Conservation (phyloP, 2,329 filamentous ascomycete species). For the Colletotrichum phormii region DNA sequence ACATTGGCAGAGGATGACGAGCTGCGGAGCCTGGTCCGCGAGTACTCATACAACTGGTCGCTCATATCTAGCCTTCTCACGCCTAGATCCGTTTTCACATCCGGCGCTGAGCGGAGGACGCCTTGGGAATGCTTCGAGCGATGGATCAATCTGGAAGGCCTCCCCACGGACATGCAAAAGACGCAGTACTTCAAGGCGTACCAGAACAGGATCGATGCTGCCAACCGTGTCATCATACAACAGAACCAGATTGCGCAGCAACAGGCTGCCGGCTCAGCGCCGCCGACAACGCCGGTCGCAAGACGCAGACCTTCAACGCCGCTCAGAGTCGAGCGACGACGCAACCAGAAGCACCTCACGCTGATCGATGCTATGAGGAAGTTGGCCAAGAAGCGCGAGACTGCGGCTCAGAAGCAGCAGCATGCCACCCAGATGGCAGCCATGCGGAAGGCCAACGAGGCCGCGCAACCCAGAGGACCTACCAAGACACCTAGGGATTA, state of each 20-base stretch:
- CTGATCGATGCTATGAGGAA: slow-evolving; percentile 97
- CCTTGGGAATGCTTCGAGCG: slow-evolving; percentile 99
- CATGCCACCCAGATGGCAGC: slow-evolving; percentile 82
- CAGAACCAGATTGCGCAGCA: slow-evolving; percentile 62
- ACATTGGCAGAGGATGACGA: slow-evolving; percentile 91
- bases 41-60: slow-evolving; percentile 98
- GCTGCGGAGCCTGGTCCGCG: slow-evolving; percentile 83
- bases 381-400: slow-evolving; percentile 92
- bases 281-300: slow-evolving; percentile 60
- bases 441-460: slow-evolving; percentile 83
- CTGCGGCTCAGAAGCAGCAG: slow-evolving; percentile 85
- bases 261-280: slow-evolving; percentile 50
- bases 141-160: slow-evolving; percentile 91
- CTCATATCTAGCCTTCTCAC: slow-evolving; percentile 86
- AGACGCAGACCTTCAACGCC: slow-evolving; percentile 81
- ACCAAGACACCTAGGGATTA: slow-evolving; percentile 90
- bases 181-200: slow-evolving; percentile 91
- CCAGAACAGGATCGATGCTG: slow-evolving; percentile 69
- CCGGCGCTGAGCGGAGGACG: slow-evolving; percentile 88
- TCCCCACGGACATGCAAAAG: slow-evolving; percentile 93
- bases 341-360: slow-evolving; percentile 87
- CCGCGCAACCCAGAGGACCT: slow-evolving; percentile 57
- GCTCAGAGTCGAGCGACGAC: slow-evolving; percentile 85
- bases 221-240: slow-evolving; percentile 65
- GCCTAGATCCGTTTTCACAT: slow-evolving; percentile 80